Percentiles rank a stretch among this genome's conserved stretches.
phyloP scores from a whole-genome alignment of 805 yeast genomes.

The Sugiyamaella americana region DNA sequence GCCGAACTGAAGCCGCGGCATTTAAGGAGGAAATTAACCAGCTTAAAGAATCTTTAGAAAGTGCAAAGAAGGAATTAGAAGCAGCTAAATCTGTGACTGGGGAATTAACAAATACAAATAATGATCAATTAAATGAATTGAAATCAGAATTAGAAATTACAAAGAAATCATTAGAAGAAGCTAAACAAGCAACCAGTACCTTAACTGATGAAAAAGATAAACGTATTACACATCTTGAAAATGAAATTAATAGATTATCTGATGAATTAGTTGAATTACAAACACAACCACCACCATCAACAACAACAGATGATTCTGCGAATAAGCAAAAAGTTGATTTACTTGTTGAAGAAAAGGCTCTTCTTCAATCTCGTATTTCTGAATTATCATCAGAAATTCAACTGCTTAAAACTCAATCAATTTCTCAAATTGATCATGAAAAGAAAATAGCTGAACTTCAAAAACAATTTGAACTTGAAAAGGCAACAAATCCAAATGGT shows the following conservation, averaged over 20 bases:
- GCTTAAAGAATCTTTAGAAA: conserved; percentile 9
- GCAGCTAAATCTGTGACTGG: conserved; percentile 18
- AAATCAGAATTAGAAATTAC: neutral
- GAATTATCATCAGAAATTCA: neutral
- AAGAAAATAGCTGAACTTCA: conserved; percentile 18
- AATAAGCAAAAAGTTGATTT: neutral
- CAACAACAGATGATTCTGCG: conserved; percentile 2
- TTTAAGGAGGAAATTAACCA: conserved; percentile 13
- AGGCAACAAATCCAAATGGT: conserved; percentile 20
- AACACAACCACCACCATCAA: conserved; percentile 10
- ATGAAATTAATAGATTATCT: conserved; percentile 24
- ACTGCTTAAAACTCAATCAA: conserved; percentile 16
- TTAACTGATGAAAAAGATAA: conserved; percentile 23
- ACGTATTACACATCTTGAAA: conserved; percentile 30
- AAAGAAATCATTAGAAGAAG: conserved; percentile 12
- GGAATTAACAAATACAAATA: neutral
- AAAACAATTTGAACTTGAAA: conserved; percentile 16
- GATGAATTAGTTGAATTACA: conserved; percentile 25
- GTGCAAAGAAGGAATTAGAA: conserved; percentile 12
- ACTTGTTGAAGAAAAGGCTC: conserved; percentile 1
- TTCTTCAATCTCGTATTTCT: conserved; percentile 19
- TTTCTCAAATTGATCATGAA: conserved; percentile 17
- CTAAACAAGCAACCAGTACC: conserved; percentile 8
- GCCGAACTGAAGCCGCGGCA: conserved; percentile 14
- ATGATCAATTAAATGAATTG: neutral